Base-by-base conservation (phyloP, 805 yeast species). In the Ogataea ramenticola region DNA sequence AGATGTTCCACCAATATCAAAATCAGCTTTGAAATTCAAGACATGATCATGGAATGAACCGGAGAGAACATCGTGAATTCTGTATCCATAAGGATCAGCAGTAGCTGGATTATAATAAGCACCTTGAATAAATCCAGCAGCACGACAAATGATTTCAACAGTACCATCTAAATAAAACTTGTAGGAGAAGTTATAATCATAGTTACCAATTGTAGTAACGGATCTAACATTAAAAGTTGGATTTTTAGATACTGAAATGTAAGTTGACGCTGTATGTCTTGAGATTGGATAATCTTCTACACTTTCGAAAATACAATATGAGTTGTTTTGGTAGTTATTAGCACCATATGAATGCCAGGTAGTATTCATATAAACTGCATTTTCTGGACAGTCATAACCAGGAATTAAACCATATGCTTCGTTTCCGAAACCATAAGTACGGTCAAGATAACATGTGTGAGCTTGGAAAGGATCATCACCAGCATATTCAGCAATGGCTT, bases 381-480 rank as follows among this genome's bases (percentile, higher is more conserved):
- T 56, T 48, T 51, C 52, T 9, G 62, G 62, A 47, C 62, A 57
- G 39, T 57, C 62, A 34, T 48, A 57, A 17, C 62, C 62, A 22
- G 60, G 60, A 37, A 57, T 45, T 24, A 57, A 33, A 12, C 61
- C 61, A 49, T 48, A 56, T n/a, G 60, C 60, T 36, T 36, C 39
- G 41, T 56, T 56, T 46, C 62, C 62, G 31, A 56, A 56, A 39
- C 61, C 61, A 43, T 56, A 57, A 10, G 58, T 34, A 24, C 52
- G 36, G 43, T 57, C 62, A 34, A 54, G 47, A 46, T 51, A 57
- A 22, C 46, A 46, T 15, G 58, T 55, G 44, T 54, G 41, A 44
- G 54, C 49, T 46, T 57, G 61, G 52, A 54, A 56, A 29, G 62
- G 62, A 53, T 57, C 62, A 37, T 57, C 62, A 44, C 61, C 61